Base-by-base conservation (phyloP, 1,284 basidiomycete genomes). In the Cystobasidium sp. region DNA sequence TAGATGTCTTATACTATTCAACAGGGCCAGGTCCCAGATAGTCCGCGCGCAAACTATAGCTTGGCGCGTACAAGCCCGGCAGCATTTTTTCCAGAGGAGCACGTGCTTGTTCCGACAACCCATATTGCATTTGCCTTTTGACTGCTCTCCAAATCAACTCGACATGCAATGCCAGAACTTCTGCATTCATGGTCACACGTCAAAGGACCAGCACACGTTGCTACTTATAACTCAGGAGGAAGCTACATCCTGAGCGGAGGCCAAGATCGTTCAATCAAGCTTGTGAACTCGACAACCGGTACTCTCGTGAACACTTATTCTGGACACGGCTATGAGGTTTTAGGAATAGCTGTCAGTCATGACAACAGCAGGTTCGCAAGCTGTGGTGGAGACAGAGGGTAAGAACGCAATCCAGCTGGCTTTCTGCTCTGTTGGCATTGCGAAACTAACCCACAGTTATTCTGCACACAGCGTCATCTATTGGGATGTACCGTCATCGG, bases 281-380 rank as follows among this genome's bases (percentile, higher is more conserved):
- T 99, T 37, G 98, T 94, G 92, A 99, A 97, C 82, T 91, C 93
- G 0, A 85, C 85, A 66, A 82, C 87, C 18, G 94, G 93, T 22
- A 86, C 88, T n/a, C 89, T 95, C 83, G 91, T 99, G 84, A 96
- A 97, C 84, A 83, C 86, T 0, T 99, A 97, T 81, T 84, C 88
- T 55, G 92, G 92, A 0, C 96, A 99, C 82, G 93, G 92, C 44
- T 95, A 97, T 81, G 94, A 97, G 81, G 91, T 99, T 6, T 87
- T 97, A 22, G 93, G 92, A 0, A 85, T 99, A 65, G 88, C 89
- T 69, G 90, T 68, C 52, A 88, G 94, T 24, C 89, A 91, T 76
- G 95, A 98, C 83, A 99, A 98, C 83, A 89, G 91, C 59, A 90
- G 90, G 78, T 96, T 99, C 79, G 95, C 91, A 0, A 94, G 92